phyloP scores from a whole-genome alignment of 176 grass and related monocot species.

The Rhynchospora breviuscula region DNA sequence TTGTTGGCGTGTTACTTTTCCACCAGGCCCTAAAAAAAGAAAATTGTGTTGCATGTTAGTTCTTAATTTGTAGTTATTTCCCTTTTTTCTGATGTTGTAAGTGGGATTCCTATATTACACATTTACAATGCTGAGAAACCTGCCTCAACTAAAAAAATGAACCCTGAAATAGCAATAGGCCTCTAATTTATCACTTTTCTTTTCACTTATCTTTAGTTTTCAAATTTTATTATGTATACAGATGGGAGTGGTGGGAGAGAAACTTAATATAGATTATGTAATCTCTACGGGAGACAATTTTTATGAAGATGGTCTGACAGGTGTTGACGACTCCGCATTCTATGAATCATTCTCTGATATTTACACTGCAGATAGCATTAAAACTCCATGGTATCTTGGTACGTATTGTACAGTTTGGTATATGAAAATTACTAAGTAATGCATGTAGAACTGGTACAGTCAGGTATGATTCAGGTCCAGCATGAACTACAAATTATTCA shows the following conservation, averaged over 20 bases:
- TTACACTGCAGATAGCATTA: constrained; percentile 64
- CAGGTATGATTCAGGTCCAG: not conserved
- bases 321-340: constrained; percentile 51
- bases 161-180: not conserved
- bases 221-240: constrained; percentile 11
- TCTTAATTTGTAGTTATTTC: not conserved
- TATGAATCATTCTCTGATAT: constrained; percentile 58
- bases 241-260: constrained; percentile 66
- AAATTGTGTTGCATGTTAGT: not conserved
- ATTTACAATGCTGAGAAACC: not conserved
- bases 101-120: not conserved
- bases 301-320: constrained; percentile 53
- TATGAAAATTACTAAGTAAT: not conserved
- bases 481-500: not conserved
- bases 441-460: not conserved
- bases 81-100: not conserved
- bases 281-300: constrained; percentile 87
- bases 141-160: not conserved
- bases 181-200: not conserved
- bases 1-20: no score
- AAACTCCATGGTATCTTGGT: constrained; percentile 79
- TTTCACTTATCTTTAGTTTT: not conserved
- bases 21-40: not conserved
- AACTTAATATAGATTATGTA: constrained; percentile 77
- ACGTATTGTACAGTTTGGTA: not conserved